A percentile compares a stretch with the other conserved stretches of the same genome.
phyloP scores from a whole-genome alignment of 768 basidiomycete genomes.

The Roridomyces roridus region DNA sequence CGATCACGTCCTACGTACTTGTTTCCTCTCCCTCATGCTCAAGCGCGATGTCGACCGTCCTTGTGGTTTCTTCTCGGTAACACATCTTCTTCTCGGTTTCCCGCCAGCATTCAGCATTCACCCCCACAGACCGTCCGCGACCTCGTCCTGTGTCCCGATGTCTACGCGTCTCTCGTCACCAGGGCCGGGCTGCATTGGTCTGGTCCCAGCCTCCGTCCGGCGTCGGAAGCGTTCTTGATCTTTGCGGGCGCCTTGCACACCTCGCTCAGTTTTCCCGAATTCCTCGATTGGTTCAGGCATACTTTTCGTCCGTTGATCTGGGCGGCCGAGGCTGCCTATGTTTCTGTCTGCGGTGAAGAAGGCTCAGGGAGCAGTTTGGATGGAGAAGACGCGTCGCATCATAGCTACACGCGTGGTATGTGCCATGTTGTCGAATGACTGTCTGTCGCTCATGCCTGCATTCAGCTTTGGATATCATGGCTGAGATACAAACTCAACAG shows the following conservation, averaged over 20 bases:
- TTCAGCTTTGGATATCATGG: slow-evolving; percentile 7
- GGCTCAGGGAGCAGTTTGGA: no score
- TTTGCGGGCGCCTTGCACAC: slow-evolving; percentile 10
- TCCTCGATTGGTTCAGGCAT: slow-evolving; percentile 3
- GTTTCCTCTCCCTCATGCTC: neutral
- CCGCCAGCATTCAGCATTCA: neutral
- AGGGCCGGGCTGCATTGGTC: slow-evolving; percentile 4
- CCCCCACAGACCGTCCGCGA: neutral
- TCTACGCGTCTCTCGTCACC: neutral
- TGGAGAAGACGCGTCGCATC: neutral
- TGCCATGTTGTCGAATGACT: neutral
- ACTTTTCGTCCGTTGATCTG: slow-evolving; percentile 1
- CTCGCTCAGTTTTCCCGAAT: neutral
- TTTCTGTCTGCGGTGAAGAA: neutral
- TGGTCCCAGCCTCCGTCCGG: neutral
- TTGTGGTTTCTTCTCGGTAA: neutral
- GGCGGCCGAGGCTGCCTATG: neutral
- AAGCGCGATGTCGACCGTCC: neutral
- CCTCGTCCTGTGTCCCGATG: neutral
- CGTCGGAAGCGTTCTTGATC: slow-evolving; percentile 8
- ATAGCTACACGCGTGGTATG: neutral
- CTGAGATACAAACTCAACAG: slow-evolving; percentile 4
- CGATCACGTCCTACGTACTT: neutral
- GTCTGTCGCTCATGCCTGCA: neutral
- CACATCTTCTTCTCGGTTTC: neutral